Evolutionary conservation across 495 filamentous ascomycete species (phyloP).

Genomic region (Penicillium malachiteum): DNA sequence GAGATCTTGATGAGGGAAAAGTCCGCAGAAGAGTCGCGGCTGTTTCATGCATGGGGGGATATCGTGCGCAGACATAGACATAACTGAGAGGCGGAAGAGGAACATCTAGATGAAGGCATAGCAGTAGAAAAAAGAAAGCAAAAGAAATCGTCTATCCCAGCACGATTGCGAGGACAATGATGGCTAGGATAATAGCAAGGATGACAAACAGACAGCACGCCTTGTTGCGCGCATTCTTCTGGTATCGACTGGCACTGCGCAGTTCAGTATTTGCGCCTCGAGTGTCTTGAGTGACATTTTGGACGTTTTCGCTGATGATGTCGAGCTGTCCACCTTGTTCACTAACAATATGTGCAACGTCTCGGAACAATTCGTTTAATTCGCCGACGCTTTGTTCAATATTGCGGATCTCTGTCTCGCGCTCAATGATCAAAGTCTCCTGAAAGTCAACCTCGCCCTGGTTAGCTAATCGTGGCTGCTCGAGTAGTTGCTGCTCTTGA

Average conservation of each 20-base stretch:
- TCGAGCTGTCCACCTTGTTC: constrained; percentile 91
- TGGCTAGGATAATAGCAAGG: constrained; percentile 78
- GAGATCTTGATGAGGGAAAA: constrained; percentile 16
- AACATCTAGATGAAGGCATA: constrained; percentile 2
- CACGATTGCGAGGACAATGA: constrained; percentile 82
- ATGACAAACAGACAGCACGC: constrained; percentile 92
- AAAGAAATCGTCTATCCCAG: constrained; percentile 48
- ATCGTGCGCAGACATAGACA: constrained; percentile 26
- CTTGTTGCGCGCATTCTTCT: constrained; percentile 89
- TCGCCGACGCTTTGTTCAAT: constrained; percentile 96
- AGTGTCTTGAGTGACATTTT: constrained; percentile 75
- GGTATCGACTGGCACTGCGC: constrained; percentile 77
- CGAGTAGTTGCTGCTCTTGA: constrained; percentile 69
- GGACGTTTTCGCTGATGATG: constrained; percentile 83
- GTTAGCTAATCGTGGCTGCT: constrained; percentile 76
- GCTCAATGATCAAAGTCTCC: constrained; percentile 89
- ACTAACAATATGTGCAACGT: constrained; percentile 92
- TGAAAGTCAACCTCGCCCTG: constrained; percentile 99
- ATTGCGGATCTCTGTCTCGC: constrained; percentile 91
- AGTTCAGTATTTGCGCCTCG: constrained; percentile 83
- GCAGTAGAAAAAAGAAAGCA: constrained; percentile 2
- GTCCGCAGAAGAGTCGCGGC: constrained; percentile 8
- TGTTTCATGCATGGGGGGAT: constrained; percentile 27
- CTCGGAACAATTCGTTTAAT: constrained; percentile 92
- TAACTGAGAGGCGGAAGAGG: constrained; percentile 11